Evolutionary conservation across 257 asterid species (phyloP), one percentile per base, ranked within the genome.

Genomic region (Plectranthus barbatus): DNA sequence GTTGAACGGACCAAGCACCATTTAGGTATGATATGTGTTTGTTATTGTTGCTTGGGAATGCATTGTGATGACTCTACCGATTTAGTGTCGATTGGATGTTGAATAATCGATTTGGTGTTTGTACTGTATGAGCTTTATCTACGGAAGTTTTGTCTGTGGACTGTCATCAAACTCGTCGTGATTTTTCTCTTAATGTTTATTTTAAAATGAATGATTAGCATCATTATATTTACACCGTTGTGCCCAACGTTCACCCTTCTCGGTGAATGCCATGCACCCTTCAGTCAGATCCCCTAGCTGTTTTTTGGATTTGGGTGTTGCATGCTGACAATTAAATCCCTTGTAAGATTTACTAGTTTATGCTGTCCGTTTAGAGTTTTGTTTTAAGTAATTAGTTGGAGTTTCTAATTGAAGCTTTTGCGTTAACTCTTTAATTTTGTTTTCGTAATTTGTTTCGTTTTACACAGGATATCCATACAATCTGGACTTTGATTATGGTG

Each of bases 401-500:
- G 34, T 52, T 50, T 41, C 47, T 69, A 21, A 20, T 13, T 51
- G 51, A 57, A 33, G 48, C 61, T 54, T 26, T 13, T 13, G 3
- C 21, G 49, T 36, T 4, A 26, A 47, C 40, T 42, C 13, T 11
- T 9, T 37, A 7, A 56, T 23, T 36, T 47, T 12, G 44, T 18
- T 20, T 23, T 48, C 44, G 19, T 3, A 20, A 64, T n/a, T n/a
- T 37, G 46, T 48, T 66, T 66, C 44, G 24, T 57, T 36, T 13
- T 70, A 19, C 73, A 64, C 94, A 91, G 97, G 97, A 12, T 91
- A 91, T 71, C 97, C 97, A 6, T 91, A 91, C 73, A 91, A 91
- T 74, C 78, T 91, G 89, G 97, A 91, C 79, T 87, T 91, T 41
- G 97, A 91, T 72, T 91, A 91, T 75, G 97, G 96, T 21, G 97